These are phyloP conservation scores for Leccinellum albellum DNA, from an alignment of 768 basidiomycete species.

Conservation along the genomic window DNA sequence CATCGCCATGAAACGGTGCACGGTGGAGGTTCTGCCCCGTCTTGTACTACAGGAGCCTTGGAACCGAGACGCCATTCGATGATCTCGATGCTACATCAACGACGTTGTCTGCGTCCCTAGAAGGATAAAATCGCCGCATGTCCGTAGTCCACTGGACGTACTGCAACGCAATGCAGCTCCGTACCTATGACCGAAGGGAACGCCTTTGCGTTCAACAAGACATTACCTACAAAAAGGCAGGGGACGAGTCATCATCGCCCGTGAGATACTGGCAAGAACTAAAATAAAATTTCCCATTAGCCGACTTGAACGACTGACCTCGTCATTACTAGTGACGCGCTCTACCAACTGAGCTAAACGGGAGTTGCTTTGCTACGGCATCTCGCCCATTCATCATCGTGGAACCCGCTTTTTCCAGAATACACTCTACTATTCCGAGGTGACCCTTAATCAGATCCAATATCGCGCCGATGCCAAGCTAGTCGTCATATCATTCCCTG, in stretches of 20 bases:
- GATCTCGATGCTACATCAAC: background rate
- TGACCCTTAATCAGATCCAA: background rate
- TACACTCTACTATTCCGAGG: background rate
- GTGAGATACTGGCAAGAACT: background rate
- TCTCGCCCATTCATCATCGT: background rate
- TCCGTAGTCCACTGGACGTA: constrained; percentile 60
- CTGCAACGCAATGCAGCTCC: background rate
- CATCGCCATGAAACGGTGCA: constrained; percentile 74
- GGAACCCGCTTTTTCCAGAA: background rate
- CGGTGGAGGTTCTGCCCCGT: constrained; percentile 70
- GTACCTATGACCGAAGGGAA: background rate
- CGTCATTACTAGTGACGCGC: constrained; percentile 71
- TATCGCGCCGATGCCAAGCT: background rate
- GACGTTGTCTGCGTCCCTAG: background rate
- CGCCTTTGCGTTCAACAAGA: background rate
- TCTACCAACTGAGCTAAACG: constrained; percentile 49
- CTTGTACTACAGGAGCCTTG: constrained; percentile 55
- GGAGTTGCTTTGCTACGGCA: constrained; percentile 8
- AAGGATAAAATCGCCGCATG: constrained; percentile 48
- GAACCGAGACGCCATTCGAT: constrained; percentile 53
- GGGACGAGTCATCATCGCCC: background rate
- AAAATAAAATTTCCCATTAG: constrained; percentile 37
- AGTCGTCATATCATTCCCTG: background rate
- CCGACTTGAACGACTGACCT: constrained; percentile 67
- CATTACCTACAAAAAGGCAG: background rate